phyloP scores from a whole-genome alignment of 768 basidiomycete species.

The Cystobasidium onofrii region DNA sequence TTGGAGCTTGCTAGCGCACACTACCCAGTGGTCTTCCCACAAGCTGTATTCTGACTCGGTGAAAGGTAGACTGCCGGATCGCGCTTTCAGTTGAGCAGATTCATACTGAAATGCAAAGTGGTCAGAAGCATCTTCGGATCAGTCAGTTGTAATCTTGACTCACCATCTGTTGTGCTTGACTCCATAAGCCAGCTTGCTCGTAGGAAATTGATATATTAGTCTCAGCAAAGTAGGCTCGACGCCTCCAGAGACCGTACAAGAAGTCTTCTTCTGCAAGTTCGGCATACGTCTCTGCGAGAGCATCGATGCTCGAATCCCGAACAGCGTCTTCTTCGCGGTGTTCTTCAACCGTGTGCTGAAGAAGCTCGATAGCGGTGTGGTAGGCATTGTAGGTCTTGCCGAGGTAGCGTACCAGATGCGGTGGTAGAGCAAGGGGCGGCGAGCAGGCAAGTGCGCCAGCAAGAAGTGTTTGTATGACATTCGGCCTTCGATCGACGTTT shows the following conservation, averaged over 20 bases:
- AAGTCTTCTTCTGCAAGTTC: conserved; percentile 93
- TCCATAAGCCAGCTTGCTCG: conserved; percentile 97
- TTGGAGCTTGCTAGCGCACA: conserved; percentile 88
- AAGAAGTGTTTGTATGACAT: conserved; percentile 83
- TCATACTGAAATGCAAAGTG: conserved; percentile 57
- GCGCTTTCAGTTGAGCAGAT: conserved; percentile 72
- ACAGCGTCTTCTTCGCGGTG: conserved; percentile 63
- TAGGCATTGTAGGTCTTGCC: conserved; percentile 95
- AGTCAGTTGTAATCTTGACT: neutral
- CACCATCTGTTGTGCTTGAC: conserved; percentile 64
- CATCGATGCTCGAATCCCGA: conserved; percentile 76
- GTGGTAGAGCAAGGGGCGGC: conserved; percentile 80
- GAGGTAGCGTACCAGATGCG: conserved; percentile 89
- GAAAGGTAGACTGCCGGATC: conserved; percentile 73
- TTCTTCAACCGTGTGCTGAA: conserved; percentile 68
- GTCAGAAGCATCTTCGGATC: neutral
- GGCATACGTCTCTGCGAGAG: conserved; percentile 87
- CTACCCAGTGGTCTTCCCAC: conserved; percentile 99
- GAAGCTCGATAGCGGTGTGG: conserved; percentile 79
- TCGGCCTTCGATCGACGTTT: conserved; percentile 79
- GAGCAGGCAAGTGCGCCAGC: conserved; percentile 73
- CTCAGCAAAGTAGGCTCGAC: conserved; percentile 76
- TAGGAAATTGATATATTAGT: conserved; percentile 79
- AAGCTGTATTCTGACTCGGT: conserved; percentile 91
- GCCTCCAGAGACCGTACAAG: conserved; percentile 92